Base-by-base conservation (phyloP, 805 yeast genomes). In the Saturnispora besseyi region DNA sequence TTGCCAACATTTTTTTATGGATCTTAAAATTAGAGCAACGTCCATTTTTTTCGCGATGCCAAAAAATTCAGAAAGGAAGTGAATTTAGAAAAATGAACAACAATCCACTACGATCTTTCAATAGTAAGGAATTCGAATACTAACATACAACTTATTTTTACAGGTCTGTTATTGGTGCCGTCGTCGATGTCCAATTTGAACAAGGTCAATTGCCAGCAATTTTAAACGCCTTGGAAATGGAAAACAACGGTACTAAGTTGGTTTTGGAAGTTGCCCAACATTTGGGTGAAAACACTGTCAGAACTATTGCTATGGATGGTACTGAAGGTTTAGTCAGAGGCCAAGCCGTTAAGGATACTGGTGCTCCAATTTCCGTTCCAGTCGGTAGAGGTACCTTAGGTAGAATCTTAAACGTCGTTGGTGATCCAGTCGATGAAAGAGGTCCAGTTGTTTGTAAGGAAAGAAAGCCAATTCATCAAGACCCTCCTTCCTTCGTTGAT, bases 221-320 rank as follows among this genome's bases (percentile, higher is more conserved):
- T 78, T 82, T 89, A 68, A 93, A 93, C 74, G 98, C 99, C 63
- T 81, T 93, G 68, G 89, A 87, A 74, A 81, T 93, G 70, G 81
- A 87, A 71, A 73, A 78, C 60, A 90, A 89, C 65, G 73, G 73
- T 60, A 26, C 50, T 44, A 79, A 79, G 67, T 83, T 93, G 70
- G 89, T 93, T 61, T 82, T 93, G 67, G 99, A 93, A 79, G 99
- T 93, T 65, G 93, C 99, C 67, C 99, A 93, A 81, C 99, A 93
- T 77, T 83, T 93, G 75, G 99, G 99, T 82, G 98, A 93, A 81
- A 89, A 89, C 87, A 86, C 98, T 65, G 98, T 93, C 73, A 91
- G 99, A 85, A 85, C 99, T 72, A 93, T 93, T 85, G 98, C 99
- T 71, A 93, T 93, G 99, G 99, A 93, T 75, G 98, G 98, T 87